phyloP scores from a whole-genome alignment of 139 green algal species.

The Pleodorina starrii region DNA sequence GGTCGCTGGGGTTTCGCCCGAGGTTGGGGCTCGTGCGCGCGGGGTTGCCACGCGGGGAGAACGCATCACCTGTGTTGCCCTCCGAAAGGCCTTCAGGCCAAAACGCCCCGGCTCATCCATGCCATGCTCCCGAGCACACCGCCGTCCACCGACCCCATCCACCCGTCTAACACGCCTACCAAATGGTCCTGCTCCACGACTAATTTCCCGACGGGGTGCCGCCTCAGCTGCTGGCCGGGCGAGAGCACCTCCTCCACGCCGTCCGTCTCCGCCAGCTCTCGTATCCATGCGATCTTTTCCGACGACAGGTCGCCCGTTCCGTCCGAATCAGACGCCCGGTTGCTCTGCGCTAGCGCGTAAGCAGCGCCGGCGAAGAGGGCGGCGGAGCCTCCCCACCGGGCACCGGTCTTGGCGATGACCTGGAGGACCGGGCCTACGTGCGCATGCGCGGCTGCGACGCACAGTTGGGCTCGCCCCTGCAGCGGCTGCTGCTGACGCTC shows the following conservation, averaged over 20 bases:
- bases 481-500: conserved; percentile 14
- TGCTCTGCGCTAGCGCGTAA: conserved; percentile 32
- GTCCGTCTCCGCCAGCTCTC: conserved; percentile 48
- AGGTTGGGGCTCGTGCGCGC: too few relatives aligned
- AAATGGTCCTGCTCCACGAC: conserved; percentile 70
- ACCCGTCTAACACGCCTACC: too few relatives aligned
- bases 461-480: background rate
- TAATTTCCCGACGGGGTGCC: conserved; percentile 63
- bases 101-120: too few relatives aligned
- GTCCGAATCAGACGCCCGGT: background rate
- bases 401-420: conserved; percentile 2
- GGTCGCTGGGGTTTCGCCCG: too few relatives aligned
- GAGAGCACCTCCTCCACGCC: conserved; percentile 63
- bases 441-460: conserved; percentile 4
- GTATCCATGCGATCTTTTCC: conserved; percentile 42
- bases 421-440: conserved; percentile 2
- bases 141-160: too few relatives aligned
- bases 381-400: conserved; percentile 5
- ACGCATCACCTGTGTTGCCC: too few relatives aligned
- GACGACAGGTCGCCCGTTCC: background rate
- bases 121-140: too few relatives aligned
- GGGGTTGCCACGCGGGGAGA: too few relatives aligned
- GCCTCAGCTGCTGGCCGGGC: conserved; percentile 59
- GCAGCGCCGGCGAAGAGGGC: conserved; percentile 5
- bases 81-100: too few relatives aligned